Conservation (phyloP, 2,329 filamentous ascomycete genomes). For the Ceratocystiopsis sp. region DNA sequence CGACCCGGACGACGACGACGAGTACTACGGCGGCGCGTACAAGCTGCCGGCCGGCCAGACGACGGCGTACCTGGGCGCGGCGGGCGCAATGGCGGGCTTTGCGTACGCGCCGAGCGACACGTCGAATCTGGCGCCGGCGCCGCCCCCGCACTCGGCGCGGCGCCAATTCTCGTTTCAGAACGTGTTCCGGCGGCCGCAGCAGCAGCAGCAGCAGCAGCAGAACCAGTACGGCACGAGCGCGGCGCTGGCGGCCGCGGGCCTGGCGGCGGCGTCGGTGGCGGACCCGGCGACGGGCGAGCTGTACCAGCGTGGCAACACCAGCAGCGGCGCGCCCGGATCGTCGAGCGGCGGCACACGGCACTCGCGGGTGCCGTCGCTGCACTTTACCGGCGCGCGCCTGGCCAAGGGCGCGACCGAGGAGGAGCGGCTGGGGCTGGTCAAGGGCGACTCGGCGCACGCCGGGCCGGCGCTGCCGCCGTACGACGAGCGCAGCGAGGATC, state of each 20-base stretch:
- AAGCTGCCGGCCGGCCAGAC: constrained; percentile 28
- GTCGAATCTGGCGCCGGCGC: constrained; percentile 29
- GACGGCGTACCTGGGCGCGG: constrained; percentile 26
- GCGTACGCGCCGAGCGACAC: constrained; percentile 21
- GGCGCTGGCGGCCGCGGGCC: constrained; percentile 8
- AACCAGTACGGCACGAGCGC: no score
- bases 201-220: constrained; percentile 4
- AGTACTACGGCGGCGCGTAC: constrained; percentile 29
- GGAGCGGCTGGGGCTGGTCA: constrained; percentile 68
- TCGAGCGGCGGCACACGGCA: no score
- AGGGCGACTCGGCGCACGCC: constrained; percentile 37
- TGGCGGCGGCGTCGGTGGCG: constrained; percentile 4
- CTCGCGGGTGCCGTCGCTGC: no score
- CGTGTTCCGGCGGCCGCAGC: constrained; percentile 48
- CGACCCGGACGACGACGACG: constrained; percentile 20
- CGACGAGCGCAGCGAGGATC: constrained; percentile 18
- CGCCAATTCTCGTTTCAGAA: constrained; percentile 89
- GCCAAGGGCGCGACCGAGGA: constrained; percentile 55
- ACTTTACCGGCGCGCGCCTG: constrained; percentile 12
- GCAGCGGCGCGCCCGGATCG: no score
- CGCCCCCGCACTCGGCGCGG: constrained; percentile 42
- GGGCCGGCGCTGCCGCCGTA: constrained; percentile 19
- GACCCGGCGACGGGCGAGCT: not conserved
- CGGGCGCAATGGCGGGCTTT: no score
- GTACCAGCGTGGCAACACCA: no score